phyloP scores from a whole-genome alignment of 2,329 filamentous ascomycete species.

The Metarhizium rileyi region DNA sequence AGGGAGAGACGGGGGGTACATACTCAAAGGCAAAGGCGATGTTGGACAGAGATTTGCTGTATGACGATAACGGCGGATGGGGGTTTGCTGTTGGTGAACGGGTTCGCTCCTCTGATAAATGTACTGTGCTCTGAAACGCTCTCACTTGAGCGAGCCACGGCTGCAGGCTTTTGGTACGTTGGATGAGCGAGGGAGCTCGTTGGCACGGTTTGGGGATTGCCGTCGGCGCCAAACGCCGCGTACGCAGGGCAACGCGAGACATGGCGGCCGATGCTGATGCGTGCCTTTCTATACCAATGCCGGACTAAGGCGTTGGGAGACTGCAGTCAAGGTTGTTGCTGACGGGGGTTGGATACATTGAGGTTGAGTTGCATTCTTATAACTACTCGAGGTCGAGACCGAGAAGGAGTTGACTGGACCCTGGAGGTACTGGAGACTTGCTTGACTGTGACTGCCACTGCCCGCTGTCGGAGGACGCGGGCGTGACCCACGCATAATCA shows the following conservation, averaged over 20 bases:
- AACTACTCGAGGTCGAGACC: too few relatives aligned
- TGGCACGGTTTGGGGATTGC: neutral
- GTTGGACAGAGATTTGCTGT: slow-evolving; percentile 19
- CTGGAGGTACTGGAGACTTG: too few relatives aligned
- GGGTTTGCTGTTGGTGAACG: neutral
- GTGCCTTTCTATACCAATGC: neutral
- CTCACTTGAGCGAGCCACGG: neutral
- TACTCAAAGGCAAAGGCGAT: slow-evolving; percentile 30
- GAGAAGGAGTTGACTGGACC: too few relatives aligned
- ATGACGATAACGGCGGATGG: neutral
- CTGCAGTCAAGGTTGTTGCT: neutral
- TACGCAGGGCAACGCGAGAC: slow-evolving; percentile 3
- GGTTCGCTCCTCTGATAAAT: neutral
- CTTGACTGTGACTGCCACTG: too few relatives aligned
- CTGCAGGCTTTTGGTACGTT: neutral
- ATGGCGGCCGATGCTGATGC: neutral
- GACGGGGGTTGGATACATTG: neutral
- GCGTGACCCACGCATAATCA: neutral
- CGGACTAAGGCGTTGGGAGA: neutral
- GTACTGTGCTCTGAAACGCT: neutral
- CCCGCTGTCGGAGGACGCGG: neutral
- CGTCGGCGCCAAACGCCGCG: neutral
- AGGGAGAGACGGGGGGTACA: slow-evolving; percentile 5
- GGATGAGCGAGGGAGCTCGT: neutral
- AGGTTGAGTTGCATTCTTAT: neutral